These are phyloP conservation scores for Phytophthora boehmeriae DNA, from an alignment of 352 stramenopile species.

Conservation along the genomic window DNA sequence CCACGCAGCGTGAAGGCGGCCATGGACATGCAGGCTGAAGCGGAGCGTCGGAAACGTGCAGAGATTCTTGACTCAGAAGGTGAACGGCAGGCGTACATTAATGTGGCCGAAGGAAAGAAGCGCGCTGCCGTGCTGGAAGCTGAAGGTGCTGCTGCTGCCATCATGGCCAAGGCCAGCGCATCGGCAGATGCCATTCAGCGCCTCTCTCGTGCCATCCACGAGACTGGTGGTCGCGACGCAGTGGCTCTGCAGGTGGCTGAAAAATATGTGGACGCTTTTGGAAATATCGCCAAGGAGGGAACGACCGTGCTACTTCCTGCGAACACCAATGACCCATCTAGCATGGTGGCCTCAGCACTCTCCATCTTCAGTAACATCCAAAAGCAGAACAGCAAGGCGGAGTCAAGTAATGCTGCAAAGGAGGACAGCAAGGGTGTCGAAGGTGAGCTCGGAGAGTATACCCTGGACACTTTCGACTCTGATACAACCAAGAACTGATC, in stretches of 20 bases:
- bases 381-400: slow-evolving; percentile 64
- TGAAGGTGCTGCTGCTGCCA: slow-evolving; percentile 86
- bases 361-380: slow-evolving; percentile 90
- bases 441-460: slow-evolving; percentile 56
- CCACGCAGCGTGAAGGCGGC: slow-evolving; percentile 86
- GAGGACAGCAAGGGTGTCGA: slow-evolving; percentile 10
- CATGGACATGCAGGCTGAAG: slow-evolving; percentile 94
- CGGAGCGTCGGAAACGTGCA: slow-evolving; percentile 90
- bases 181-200: slow-evolving; percentile 83
- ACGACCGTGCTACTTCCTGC: slow-evolving; percentile 86
- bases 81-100: slow-evolving; percentile 89
- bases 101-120: slow-evolving; percentile 92
- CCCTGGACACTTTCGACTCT: slow-evolving; percentile 63
- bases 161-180: slow-evolving; percentile 80
- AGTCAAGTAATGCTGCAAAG: slow-evolving; percentile 27
- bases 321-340: slow-evolving; percentile 84
- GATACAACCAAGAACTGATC: slow-evolving; percentile 37
- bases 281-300: slow-evolving; percentile 89
- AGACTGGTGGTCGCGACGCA: slow-evolving; percentile 74
- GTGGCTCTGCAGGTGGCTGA: slow-evolving; percentile 89
- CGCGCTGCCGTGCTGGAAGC: slow-evolving; percentile 85
- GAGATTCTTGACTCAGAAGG: slow-evolving; percentile 93
- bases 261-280: slow-evolving; percentile 93
- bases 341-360: slow-evolving; percentile 90
- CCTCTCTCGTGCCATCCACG: slow-evolving; percentile 73